Base-by-base conservation (phyloP, 2,329 filamentous ascomycete genomes). In the Epichloe brachyelytri region DNA sequence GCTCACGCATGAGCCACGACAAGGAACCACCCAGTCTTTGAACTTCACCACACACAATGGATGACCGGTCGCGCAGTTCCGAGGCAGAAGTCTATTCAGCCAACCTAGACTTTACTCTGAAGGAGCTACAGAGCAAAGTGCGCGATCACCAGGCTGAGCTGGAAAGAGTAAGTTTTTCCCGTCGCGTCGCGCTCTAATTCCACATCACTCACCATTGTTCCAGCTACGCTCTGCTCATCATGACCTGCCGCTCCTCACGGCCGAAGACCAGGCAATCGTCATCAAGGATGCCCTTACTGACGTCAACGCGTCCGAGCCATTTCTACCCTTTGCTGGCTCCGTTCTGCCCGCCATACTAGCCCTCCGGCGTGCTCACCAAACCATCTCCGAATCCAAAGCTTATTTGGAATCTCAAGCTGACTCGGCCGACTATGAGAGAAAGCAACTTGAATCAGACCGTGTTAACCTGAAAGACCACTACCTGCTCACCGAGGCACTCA, bases 331-430 rank as follows among this genome's bases (percentile, higher is more conserved):
- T 22, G 70, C 79, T 10, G 78, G 76, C 47, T 91, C 87, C 19
- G 73, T 83, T 5, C 66, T 93, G 6, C 85, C 86, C 3, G 79
- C 82, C 6, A 71, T 94, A 4, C 63, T 93, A 40, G 86, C 87
- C 5, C 67, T 88, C 50, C 80, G 84, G 48, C 80, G 78, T 58
- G 82, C 83, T 3, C 76, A 83, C 52, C 73, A 77, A 51, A 81
- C 80, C 15, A 77, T 86, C 46, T 65, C 74, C 53, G 82, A 87
- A 57, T 84, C 82, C 17, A 80, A 78, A 56, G 68, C 71, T 19
- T 81, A 81, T 49, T 72, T 87, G 12, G 62, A 64, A 4, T 63
- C 69, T 4, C 74, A 76, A 37, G 64, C 64, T 14, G 52, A 65
- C 5, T 65, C 68, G 2, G 64, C 76, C 4, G 68, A 74, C 45